Evolutionary conservation across 768 basidiomycete species (phyloP).

Genomic region (Podaxis sp.): DNA sequence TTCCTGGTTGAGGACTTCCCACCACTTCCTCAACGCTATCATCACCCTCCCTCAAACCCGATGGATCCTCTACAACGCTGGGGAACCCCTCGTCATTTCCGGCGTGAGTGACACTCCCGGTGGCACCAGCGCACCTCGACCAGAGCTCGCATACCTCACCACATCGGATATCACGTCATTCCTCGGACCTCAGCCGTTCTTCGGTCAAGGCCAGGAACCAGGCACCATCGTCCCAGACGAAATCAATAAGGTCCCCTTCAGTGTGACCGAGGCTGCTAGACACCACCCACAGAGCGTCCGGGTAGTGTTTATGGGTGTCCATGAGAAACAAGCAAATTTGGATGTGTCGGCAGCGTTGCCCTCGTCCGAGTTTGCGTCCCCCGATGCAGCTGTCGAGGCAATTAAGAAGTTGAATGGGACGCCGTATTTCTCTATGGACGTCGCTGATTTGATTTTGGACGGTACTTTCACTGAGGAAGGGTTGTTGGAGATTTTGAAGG

Average conservation of each 20-base stretch:
- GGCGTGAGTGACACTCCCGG: constrained; percentile 30
- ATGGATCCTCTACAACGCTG: constrained; percentile 79
- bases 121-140: constrained; percentile 20
- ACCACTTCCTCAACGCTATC: constrained; percentile 74
- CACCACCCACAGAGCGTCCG: constrained; percentile 47
- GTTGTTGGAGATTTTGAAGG: constrained; percentile 39
- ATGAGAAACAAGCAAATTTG: constrained; percentile 43
- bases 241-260: constrained; percentile 26
- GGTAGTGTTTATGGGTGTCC: constrained; percentile 79
- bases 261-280: constrained; percentile 54
- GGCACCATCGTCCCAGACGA: constrained; percentile 36
- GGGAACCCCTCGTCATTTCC: constrained; percentile 63
- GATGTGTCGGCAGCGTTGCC: constrained; percentile 51
- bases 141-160: constrained; percentile 48
- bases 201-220: constrained; percentile 63
- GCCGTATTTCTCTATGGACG: constrained; percentile 84
- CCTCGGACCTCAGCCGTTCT: constrained; percentile 67
- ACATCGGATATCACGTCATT: constrained; percentile 63
- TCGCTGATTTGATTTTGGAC: constrained; percentile 45
- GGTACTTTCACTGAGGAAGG: constrained; percentile 24
- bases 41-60: constrained; percentile 55
- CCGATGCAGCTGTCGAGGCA: constrained; percentile 37
- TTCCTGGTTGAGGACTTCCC: constrained; percentile 77
- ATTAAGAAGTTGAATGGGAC: constrained; percentile 70
- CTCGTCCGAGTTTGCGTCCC: constrained; percentile 62